Base-by-base conservation (phyloP, 768 basidiomycete species). In the Gloeostereum incarnatum region DNA sequence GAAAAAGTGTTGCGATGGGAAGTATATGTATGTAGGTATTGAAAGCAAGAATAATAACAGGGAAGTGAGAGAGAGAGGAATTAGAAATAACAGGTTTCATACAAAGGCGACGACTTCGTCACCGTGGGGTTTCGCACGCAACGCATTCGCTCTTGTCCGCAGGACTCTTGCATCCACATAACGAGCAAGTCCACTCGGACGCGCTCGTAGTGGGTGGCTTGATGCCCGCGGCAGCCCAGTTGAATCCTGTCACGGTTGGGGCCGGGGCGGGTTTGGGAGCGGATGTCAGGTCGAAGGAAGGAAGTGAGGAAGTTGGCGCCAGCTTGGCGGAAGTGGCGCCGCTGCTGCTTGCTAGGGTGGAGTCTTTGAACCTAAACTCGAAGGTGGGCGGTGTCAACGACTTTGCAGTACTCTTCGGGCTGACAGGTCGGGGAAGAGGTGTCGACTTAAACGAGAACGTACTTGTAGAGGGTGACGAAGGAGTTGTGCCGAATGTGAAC, bases 171-270 rank as follows among this genome's bases (percentile, higher is more conserved):
- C 65, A 43, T 48, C 48, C 53, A 40, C 76, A 78, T 16, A 51
- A 37, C 5, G 45, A 51, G 45, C 75, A 78, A 14, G 43, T 63
- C 75, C 76, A 78, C 24, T 38, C 35, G 35, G 40, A 41, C 16
- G 44, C 48, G 22, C 45, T 49, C 7, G 45, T 38, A 10, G 48
- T 44, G 9, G 68, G 63, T 4, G 53, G 50, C 46, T 62, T 68
- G 36, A 63, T 38, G 3, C 66, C 66, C 0, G 68, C 64, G 6
- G 65, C 67, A 1, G 54, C 58, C 63, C 63, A 71, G 43, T 69
- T 61, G 42, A 71, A 71, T 34, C 57, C 54, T 24, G 19, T 25
- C 14, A 38, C 33, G 20, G 49, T 35, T 10, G 54, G 27, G 11
- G 43, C 6, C 18, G 53, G 29, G n/a, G 36, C 26, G 13, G 48